Base-by-base conservation (phyloP, 345 rosid genomes). In the Brassica rapa region DNA sequence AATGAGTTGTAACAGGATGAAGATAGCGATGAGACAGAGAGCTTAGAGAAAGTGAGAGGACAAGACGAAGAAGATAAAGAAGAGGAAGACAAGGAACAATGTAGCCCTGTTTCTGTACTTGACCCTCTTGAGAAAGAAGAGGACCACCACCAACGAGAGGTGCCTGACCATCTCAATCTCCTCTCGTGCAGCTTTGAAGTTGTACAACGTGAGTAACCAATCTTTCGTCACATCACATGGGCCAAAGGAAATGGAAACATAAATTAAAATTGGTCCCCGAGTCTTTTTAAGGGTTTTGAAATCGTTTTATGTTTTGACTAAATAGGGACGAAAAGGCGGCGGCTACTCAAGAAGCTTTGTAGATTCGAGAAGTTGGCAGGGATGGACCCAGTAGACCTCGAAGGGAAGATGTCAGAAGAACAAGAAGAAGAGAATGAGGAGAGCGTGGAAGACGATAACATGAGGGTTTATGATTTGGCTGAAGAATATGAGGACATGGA, bases 41-140 rank as follows among this genome's bases (percentile, higher is more conserved):
- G 73, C 57, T 65, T 81, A 65, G 83, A 71, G 73, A 75, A 75
- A 75, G 79, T 74, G 76, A 81, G 73, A 72, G 80, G 85, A 76
- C 85, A 82, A 32, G 65, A 68, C 53, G 78, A 79, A 68, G 78
- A 35, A 67, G 70, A 72, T 66, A 85, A 85, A 67, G 90, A 90
- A 39, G 96, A 90, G 66, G 94, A 91, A 77, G 95, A 89, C 51
- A 88, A 88, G 66, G 94, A 95, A 62, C 98, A 95, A 71, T 86
- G 90, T 70, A 95, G 99, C 75, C 99, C 99, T 32, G 94, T 93
- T 73, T 95, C 97, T 43, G 91, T 91, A 32, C 83, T 95, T 83
- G 99, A 95, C 53, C 91, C 97, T 66, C 89, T 87, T 1, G 76
- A 75, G 39, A 80, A 76, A 27, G 69, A 75, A 30, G 83, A 70